phyloP scores from a whole-genome alignment of 371 early-diverging fungal genomes.

The Mortierella sp. region DNA sequence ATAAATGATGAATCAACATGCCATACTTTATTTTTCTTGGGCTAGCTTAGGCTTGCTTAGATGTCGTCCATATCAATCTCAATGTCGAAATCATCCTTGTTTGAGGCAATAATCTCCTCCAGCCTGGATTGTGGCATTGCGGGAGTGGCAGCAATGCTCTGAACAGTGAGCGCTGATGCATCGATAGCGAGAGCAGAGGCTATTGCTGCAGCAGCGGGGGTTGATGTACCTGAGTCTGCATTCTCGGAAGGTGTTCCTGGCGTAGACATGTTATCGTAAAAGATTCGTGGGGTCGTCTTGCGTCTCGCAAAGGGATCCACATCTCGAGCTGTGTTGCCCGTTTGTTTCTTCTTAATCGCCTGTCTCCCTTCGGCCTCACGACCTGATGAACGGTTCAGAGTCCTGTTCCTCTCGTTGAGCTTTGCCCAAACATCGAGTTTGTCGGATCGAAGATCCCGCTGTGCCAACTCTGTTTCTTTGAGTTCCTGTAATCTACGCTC shows the following conservation, averaged over 20 bases:
- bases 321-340: slow-evolving; percentile 16
- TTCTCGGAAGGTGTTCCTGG: slow-evolving; percentile 23
- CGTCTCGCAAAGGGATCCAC: slow-evolving; percentile 57
- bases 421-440: slow-evolving; percentile 66
- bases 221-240: slow-evolving; percentile 28
- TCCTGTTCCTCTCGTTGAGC: slow-evolving; percentile 61
- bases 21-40: not conserved
- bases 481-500: slow-evolving; percentile 48
- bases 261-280: slow-evolving; percentile 39
- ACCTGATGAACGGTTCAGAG: slow-evolving; percentile 35
- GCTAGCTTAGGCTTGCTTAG: slow-evolving; percentile 10
- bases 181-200: not conserved
- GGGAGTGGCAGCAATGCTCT: slow-evolving; percentile 39
- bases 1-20: not conserved
- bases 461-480: slow-evolving; percentile 47
- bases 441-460: slow-evolving; percentile 37
- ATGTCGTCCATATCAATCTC: slow-evolving; percentile 48
- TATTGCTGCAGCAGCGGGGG: slow-evolving; percentile 18
- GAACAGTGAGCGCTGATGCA: slow-evolving; percentile 16
- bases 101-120: slow-evolving; percentile 36
- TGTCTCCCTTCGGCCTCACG: slow-evolving; percentile 43
- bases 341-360: slow-evolving; percentile 26
- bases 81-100: slow-evolving; percentile 44
- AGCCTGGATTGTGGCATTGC: slow-evolving; percentile 48
- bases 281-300: slow-evolving; percentile 43